phyloP scores from a whole-genome alignment of 2,329 filamentous ascomycete species.

The Cercospora nicotianae region DNA sequence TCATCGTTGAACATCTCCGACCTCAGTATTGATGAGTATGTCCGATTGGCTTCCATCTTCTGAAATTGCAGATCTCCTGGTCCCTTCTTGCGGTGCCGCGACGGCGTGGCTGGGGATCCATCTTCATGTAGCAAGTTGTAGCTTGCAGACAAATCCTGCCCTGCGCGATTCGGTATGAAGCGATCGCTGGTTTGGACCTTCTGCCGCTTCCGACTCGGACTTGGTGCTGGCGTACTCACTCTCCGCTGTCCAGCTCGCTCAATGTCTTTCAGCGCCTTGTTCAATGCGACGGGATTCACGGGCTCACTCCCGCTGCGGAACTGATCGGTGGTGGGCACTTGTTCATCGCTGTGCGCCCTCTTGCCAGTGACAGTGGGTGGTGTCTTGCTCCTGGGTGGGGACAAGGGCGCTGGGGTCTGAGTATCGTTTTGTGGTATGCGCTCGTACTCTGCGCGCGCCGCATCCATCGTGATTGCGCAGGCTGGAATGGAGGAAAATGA shows the following conservation, averaged over 20 bases:
- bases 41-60: slow-evolving; percentile 90
- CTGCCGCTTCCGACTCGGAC: slow-evolving; percentile 68
- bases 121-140: slow-evolving; percentile 91
- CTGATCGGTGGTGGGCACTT: slow-evolving; percentile 21
- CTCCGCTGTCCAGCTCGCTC: slow-evolving; percentile 60
- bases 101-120: slow-evolving; percentile 87
- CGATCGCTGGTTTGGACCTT: slow-evolving; percentile 63
- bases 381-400: slow-evolving; percentile 61
- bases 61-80: slow-evolving; percentile 94
- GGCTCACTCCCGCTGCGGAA: slow-evolving; percentile 51
- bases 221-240: slow-evolving; percentile 61
- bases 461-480: slow-evolving; percentile 19
- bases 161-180: slow-evolving; percentile 92
- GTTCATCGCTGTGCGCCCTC: slow-evolving; percentile 39
- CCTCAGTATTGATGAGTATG: slow-evolving; percentile 82
- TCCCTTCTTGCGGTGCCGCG: slow-evolving; percentile 81
- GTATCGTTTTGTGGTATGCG: slow-evolving; percentile 26
- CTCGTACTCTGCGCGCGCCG: slow-evolving; percentile 13
- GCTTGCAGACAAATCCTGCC: slow-evolving; percentile 89
- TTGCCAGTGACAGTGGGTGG: slow-evolving; percentile 58
- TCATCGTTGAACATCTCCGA: slow-evolving; percentile 90
- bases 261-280: slow-evolving; percentile 61
- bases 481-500: not conserved
- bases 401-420: slow-evolving; percentile 50
- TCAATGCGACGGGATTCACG: slow-evolving; percentile 60